phyloP scores from a whole-genome alignment of 1,284 basidiomycete genomes.

The Cutaneotrichosporon cutaneum region DNA sequence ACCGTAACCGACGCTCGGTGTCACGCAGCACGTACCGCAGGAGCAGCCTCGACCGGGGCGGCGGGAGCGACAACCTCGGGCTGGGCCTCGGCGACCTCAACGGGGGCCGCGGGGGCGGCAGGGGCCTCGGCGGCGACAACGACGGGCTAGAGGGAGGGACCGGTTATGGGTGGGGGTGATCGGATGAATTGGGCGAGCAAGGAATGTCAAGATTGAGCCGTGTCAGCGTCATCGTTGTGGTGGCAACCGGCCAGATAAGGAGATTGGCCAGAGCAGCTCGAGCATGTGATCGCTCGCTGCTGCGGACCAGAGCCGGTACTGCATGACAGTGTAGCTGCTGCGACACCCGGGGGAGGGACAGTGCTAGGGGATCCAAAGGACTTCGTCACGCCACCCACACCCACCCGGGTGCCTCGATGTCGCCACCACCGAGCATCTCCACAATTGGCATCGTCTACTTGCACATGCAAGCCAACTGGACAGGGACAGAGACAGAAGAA shows the following conservation, averaged over 20 bases:
- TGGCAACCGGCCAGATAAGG: not conserved
- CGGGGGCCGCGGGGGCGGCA: constrained; percentile 18
- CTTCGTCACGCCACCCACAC: not conserved
- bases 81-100: constrained; percentile 21
- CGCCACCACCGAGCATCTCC: not conserved
- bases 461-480: not conserved
- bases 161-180: not conserved
- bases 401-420: not conserved
- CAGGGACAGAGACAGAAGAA: not conserved
- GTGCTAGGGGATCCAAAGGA: not conserved
- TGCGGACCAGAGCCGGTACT: not conserved
- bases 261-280: not conserved
- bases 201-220: constrained; percentile 2
- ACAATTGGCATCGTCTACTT: not conserved
- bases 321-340: not conserved
- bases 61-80: constrained; percentile 17
- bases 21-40: constrained; percentile 6
- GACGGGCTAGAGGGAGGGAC: constrained; percentile 1
- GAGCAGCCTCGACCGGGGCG: constrained; percentile 10
- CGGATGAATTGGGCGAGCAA: not conserved
- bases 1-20: not conserved
- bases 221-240: not conserved
- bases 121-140: constrained; percentile 12
- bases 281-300: not conserved
- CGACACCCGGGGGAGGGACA: not conserved